A percentile compares a stretch with the other conserved stretches of the same genome.
Evolutionary conservation across 257 asterid species (phyloP).

Genomic region (Agastache rugosa): DNA sequence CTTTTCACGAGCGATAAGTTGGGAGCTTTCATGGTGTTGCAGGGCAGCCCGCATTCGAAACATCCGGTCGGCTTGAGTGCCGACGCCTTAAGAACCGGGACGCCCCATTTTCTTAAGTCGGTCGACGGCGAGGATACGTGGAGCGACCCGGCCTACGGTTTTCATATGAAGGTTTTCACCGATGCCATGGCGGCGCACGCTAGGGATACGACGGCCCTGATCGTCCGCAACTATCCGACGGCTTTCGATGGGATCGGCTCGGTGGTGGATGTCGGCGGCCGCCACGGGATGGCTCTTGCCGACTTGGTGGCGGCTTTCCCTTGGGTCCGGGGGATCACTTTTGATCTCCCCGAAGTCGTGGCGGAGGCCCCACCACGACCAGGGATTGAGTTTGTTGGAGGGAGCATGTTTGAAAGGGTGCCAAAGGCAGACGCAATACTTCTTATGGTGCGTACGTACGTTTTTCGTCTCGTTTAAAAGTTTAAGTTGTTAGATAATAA

Average conservation of each 20-base stretch:
- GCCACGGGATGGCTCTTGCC: slow-evolving; percentile 50
- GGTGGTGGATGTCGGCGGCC: slow-evolving; percentile 73
- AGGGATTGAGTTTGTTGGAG: slow-evolving; percentile 57
- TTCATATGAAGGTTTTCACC: slow-evolving; percentile 40
- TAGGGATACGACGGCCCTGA: slow-evolving; percentile 28
- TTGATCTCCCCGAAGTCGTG: slow-evolving; percentile 58
- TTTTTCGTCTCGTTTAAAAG: background rate
- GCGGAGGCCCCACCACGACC: slow-evolving; percentile 39
- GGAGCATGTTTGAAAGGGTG: slow-evolving; percentile 53
- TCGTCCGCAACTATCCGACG: slow-evolving; percentile 30
- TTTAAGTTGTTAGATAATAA: too few species aligned
- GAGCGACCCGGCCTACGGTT: slow-evolving; percentile 26
- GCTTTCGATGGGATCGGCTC: slow-evolving; percentile 48
- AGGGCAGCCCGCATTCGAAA: background rate
- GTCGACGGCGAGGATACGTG: slow-evolving; percentile 44
- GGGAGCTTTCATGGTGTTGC: slow-evolving; percentile 17
- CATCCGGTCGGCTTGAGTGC: slow-evolving; percentile 33
- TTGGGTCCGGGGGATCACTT: slow-evolving; percentile 45
- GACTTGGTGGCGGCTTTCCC: slow-evolving; percentile 51
- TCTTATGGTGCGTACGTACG: slow-evolving; percentile 60
- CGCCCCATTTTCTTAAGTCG: slow-evolving; percentile 13
- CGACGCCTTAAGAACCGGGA: slow-evolving; percentile 20
- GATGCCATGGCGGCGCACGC: slow-evolving; percentile 58
- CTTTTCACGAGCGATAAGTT: background rate
- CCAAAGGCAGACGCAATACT: slow-evolving; percentile 62